These are phyloP conservation scores for Hortiboletus rubellus DNA, from an alignment of 1,284 basidiomycete species.

Conservation along the genomic window DNA sequence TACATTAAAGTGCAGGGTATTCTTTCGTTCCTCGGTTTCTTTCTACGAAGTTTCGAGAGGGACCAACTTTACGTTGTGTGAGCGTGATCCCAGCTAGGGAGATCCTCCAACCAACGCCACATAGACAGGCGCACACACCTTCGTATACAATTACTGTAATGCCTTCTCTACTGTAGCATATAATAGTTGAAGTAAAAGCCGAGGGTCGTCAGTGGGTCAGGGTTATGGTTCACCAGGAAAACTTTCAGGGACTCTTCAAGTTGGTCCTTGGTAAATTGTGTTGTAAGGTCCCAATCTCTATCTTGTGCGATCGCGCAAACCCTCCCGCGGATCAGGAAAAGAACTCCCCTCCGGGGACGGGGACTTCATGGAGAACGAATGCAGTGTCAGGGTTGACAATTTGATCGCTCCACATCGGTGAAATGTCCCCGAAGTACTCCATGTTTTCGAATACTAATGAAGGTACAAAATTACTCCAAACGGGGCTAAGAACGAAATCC, in stretches of 20 bases:
- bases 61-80: not conserved
- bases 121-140: not conserved
- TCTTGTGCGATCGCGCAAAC: not conserved
- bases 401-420: not conserved
- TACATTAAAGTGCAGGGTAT: not conserved
- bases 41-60: not conserved
- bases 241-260: not conserved
- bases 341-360: not conserved
- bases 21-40: not conserved
- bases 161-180: not conserved
- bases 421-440: not conserved
- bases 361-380: not conserved
- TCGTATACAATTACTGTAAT: not conserved
- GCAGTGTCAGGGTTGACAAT: not conserved
- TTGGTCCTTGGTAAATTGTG: not conserved
- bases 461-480: not conserved
- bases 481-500: not conserved
- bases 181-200: not conserved
- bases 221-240: not conserved
- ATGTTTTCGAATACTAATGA: not conserved
- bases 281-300: not conserved
- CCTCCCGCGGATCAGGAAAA: slow-evolving; percentile 8
- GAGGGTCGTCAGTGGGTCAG: not conserved
- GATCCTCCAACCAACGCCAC: not conserved
- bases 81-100: not conserved